phyloP scores from a whole-genome alignment of 2,329 filamentous ascomycete genomes.

The Colletotrichum kahawae region DNA sequence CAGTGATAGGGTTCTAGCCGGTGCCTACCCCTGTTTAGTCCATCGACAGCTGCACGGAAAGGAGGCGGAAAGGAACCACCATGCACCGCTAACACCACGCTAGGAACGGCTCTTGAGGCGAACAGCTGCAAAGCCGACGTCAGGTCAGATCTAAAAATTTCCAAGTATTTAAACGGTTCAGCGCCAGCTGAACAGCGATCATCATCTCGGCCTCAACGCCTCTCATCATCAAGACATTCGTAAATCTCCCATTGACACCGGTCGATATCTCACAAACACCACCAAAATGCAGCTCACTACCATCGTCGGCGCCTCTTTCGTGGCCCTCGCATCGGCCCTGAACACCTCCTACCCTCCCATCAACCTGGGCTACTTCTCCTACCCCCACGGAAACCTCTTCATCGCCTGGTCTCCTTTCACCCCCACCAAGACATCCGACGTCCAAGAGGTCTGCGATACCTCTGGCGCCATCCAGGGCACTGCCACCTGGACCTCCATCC shows the following conservation, averaged over 20 bases:
- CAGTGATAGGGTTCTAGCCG: neutral
- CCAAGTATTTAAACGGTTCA: neutral
- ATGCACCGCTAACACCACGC: neutral
- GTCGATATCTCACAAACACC: neutral
- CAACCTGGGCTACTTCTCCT: neutral
- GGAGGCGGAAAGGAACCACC: neutral
- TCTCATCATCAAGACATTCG: neutral
- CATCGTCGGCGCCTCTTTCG: neutral
- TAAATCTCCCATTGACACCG: neutral
- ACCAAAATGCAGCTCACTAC: neutral
- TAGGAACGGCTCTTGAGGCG: neutral
- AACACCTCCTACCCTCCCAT: constrained; percentile 1
- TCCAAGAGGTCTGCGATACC: neutral
- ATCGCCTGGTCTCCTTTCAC: constrained; percentile 15
- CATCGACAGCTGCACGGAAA: neutral
- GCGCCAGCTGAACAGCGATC: neutral
- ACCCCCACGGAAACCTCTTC: neutral
- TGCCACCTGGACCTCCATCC: neutral
- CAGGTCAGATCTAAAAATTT: neutral
- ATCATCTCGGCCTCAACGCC: neutral
- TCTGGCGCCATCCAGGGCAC: neutral
- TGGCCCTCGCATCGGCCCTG: neutral
- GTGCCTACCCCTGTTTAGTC: neutral
- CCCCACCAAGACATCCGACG: neutral
- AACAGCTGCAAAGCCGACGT: neutral